phyloP scores from a whole-genome alignment of 108 stramenopile genomes.

The Conticribra weissflogii region DNA sequence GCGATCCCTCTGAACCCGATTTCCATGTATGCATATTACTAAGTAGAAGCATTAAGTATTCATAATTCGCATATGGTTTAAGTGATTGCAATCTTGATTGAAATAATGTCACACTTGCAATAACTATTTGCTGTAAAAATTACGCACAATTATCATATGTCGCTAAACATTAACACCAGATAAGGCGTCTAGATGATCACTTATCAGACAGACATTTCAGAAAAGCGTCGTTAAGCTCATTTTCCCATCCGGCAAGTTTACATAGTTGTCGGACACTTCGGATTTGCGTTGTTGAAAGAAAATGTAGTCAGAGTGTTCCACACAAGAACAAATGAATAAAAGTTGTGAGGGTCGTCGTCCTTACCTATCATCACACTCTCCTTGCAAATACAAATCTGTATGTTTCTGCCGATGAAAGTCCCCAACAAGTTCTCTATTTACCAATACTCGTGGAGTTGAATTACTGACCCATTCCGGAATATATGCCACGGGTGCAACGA shows the following conservation, averaged over 20 bases:
- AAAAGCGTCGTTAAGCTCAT: constrained; percentile 31
- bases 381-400: constrained; percentile 37
- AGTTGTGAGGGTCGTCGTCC: background rate
- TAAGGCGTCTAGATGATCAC: too few species aligned
- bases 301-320: background rate
- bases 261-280: constrained; percentile 39
- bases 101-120: too few species aligned
- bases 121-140: too few species aligned
- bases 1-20: background rate
- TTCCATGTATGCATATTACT: background rate
- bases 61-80: too few species aligned
- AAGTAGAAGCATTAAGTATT: background rate
- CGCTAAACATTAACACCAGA: too few species aligned
- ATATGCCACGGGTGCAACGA: constrained; percentile 83
- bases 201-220: too few species aligned
- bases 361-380: constrained; percentile 43
- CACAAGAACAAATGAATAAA: background rate
- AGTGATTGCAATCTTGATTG: too few species aligned
- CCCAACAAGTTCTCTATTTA: constrained; percentile 45
- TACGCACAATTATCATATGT: too few species aligned
- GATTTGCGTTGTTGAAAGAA: too few species aligned
- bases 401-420: constrained; percentile 12
- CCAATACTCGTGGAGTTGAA: constrained; percentile 15
- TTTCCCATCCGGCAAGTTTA: constrained; percentile 32
- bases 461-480: constrained; percentile 35